These are phyloP conservation scores for Malassezia sympodialis DNA, from an alignment of 1,284 basidiomycete genomes.

Conservation along the genomic window DNA sequence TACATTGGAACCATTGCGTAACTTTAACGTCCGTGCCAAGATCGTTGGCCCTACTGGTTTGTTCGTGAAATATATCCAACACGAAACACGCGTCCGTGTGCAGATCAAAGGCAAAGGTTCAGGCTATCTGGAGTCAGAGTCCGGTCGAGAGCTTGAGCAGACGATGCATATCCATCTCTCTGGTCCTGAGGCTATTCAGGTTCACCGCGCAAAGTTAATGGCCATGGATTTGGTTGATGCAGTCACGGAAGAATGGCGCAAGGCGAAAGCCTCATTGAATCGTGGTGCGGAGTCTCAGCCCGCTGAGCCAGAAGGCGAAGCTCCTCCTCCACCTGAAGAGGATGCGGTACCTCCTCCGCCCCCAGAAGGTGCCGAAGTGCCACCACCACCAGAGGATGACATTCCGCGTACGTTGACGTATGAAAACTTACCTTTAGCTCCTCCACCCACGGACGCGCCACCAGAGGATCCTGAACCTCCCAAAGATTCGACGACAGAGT, in stretches of 20 bases:
- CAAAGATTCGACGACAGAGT: neutral
- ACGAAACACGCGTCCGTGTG: conserved; percentile 89
- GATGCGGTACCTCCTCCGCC: conserved; percentile 12
- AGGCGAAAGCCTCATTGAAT: conserved; percentile 27
- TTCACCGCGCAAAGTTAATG: conserved; percentile 33
- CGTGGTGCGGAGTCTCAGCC: conserved; percentile 8
- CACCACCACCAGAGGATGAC: conserved; percentile 16
- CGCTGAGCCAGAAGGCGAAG: neutral
- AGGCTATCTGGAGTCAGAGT: conserved; percentile 89
- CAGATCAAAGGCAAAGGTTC: conserved; percentile 94
- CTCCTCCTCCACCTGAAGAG: conserved; percentile 6
- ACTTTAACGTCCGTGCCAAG: conserved; percentile 95
- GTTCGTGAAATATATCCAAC: conserved; percentile 97
- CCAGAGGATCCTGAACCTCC: conserved; percentile 6
- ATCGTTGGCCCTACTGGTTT: conserved; percentile 80
- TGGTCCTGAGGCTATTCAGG: conserved; percentile 34
- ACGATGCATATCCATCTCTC: conserved; percentile 60
- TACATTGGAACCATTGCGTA: conserved; percentile 75
- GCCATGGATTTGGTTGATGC: conserved; percentile 41
- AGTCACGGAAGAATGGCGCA: conserved; percentile 36
- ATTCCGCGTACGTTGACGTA: conserved; percentile 7
- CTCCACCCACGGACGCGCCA: conserved; percentile 9
- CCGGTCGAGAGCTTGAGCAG: conserved; percentile 77
- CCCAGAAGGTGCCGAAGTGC: conserved; percentile 10
- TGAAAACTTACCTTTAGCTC: conserved; percentile 1